Percentiles rank a stretch among this genome's conserved stretches.
Conservation (phyloP, 805 yeast genomes). For the Starmerella apicola region DNA sequence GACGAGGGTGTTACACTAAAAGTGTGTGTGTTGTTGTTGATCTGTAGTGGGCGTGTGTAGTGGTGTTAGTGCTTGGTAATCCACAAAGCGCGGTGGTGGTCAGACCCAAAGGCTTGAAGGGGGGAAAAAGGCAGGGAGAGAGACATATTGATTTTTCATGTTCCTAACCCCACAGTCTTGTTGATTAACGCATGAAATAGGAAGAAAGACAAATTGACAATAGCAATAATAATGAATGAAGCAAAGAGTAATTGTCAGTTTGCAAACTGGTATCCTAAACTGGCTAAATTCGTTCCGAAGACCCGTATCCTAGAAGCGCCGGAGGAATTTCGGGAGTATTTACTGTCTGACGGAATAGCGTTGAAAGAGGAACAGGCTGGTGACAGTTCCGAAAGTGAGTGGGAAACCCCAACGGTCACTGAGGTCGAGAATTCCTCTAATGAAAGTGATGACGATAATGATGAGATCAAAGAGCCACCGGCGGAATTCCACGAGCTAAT, state of each 20-base stretch:
- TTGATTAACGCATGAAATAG: too few species aligned
- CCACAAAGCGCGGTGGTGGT: too few species aligned
- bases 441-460: conserved; percentile 31
- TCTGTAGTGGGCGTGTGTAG: too few species aligned
- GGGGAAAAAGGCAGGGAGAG: too few species aligned
- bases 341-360: conserved; percentile 55
- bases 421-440: conserved; percentile 50
- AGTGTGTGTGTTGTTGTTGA: too few species aligned
- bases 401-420: conserved; percentile 32
- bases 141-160: too few species aligned
- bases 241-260: conserved; percentile 10
- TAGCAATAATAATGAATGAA: too few species aligned
- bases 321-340: conserved; percentile 42
- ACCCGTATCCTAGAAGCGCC: conserved; percentile 49
- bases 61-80: too few species aligned
- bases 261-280: conserved; percentile 42
- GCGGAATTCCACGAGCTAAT: conserved; percentile 45
- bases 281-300: conserved; percentile 38
- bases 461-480: conserved; percentile 23
- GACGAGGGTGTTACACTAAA: too few species aligned
- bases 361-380: conserved; percentile 38
- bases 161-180: too few species aligned
- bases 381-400: conserved; percentile 9
- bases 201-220: too few species aligned
- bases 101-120: too few species aligned